These are phyloP conservation scores for Brassica juncea DNA, from an alignment of 345 rosid species.

Conservation along the genomic window DNA sequence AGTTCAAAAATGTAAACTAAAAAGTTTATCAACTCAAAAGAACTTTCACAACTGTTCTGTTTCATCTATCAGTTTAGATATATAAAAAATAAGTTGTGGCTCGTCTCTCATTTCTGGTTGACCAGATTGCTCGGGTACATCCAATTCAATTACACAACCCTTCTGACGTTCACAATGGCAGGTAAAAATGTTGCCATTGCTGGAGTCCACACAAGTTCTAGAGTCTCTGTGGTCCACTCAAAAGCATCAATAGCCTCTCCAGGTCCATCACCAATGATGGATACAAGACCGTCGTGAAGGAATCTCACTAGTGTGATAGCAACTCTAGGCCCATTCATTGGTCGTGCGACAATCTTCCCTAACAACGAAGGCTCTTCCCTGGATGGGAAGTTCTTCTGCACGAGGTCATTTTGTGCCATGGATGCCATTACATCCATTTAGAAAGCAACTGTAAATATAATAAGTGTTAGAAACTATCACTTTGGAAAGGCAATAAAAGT, in stretches of 20 bases:
- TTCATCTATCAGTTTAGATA: slow-evolving; percentile 1
- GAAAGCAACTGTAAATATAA: neutral
- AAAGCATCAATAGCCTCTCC: slow-evolving; percentile 91
- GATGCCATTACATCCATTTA: slow-evolving; percentile 18
- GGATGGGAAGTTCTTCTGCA: slow-evolving; percentile 92
- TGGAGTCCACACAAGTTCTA: slow-evolving; percentile 99
- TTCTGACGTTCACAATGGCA: slow-evolving; percentile 93
- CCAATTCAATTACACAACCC: slow-evolving; percentile 95
- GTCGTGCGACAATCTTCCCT: slow-evolving; percentile 95
- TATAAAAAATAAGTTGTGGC: slow-evolving; percentile 65
- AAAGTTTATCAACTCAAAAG: neutral
- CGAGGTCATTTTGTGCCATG: slow-evolving; percentile 35
- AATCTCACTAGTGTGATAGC: slow-evolving; percentile 94
- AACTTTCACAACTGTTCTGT: neutral
- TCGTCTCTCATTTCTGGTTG: slow-evolving; percentile 91
- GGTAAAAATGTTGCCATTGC: slow-evolving; percentile 98
- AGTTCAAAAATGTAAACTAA: neutral
- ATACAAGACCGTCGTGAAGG: slow-evolving; percentile 94
- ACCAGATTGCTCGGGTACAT: slow-evolving; percentile 96
- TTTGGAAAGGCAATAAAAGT: slow-evolving; percentile 89
- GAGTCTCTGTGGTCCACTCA: slow-evolving; percentile 93
- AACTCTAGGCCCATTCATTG: slow-evolving; percentile 99
- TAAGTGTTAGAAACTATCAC: slow-evolving; percentile 47
- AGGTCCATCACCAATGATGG: slow-evolving; percentile 93
- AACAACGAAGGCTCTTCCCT: slow-evolving; percentile 96